Percentiles rank a stretch among this genome's conserved stretches.
phyloP scores from a whole-genome alignment of 345 rosid genomes.

The Combretum micranthum region DNA sequence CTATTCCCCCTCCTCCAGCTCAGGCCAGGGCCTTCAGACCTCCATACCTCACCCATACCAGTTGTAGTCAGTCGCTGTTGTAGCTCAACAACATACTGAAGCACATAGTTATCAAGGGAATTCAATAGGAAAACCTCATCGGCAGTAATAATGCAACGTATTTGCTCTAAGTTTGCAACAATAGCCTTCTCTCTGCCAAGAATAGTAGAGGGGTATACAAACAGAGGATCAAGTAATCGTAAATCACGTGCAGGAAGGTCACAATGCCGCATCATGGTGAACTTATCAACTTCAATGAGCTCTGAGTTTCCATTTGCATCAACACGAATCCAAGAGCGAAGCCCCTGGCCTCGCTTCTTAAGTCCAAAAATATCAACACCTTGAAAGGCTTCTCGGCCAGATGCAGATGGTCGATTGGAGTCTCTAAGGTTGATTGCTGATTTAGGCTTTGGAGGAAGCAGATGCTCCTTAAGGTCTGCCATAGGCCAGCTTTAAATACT shows the following conservation, averaged over 20 bases:
- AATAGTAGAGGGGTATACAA: constrained; percentile 94
- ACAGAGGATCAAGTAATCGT: constrained; percentile 84
- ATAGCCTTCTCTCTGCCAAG: constrained; percentile 99
- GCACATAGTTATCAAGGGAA: constrained; percentile 92
- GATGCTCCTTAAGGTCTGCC: constrained; percentile 82
- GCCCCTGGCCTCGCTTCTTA: constrained; percentile 85
- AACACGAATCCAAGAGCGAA: constrained; percentile 92
- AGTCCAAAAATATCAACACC: constrained; percentile 73
- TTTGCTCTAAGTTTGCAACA: constrained; percentile 93
- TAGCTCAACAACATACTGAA: constrained; percentile 94
- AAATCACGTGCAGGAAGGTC: constrained; percentile 98
- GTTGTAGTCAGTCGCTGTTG: constrained; percentile 66
- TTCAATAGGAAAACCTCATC: constrained; percentile 93
- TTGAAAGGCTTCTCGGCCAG: constrained; percentile 74
- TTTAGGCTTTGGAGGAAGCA: constrained; percentile 83
- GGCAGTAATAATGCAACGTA: constrained; percentile 89
- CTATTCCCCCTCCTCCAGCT: constrained; percentile 49
- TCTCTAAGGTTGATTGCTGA: constrained; percentile 83
- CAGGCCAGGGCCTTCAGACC: constrained; percentile 45
- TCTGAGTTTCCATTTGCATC: constrained; percentile 79
- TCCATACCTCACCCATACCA: constrained; percentile 73
- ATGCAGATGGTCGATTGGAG: constrained; percentile 50
- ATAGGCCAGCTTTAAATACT: constrained; percentile 26
- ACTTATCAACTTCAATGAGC: constrained; percentile 91
- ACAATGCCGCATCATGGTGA: constrained; percentile 94